These are phyloP conservation scores for Starmerella stigmatis DNA, from an alignment of 805 yeast genomes.

Conservation along the genomic window DNA sequence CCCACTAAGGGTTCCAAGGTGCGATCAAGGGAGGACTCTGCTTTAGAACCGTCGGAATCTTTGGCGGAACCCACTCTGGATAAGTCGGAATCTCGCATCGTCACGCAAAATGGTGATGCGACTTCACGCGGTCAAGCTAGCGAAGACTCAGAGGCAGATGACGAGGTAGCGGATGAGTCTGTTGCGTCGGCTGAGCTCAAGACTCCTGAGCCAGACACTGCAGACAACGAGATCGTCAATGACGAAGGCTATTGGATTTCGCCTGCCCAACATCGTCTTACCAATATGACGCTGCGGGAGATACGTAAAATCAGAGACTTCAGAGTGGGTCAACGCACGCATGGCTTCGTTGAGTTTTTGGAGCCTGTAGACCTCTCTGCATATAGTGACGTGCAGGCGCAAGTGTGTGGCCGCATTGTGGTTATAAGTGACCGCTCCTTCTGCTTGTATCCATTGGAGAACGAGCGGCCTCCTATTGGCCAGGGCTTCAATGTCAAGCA, in stretches of 20 bases:
- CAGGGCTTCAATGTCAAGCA: conserved; percentile 77
- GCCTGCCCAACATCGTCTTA: conserved; percentile 60
- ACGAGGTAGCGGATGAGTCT: background rate
- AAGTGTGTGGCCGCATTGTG: conserved; percentile 57
- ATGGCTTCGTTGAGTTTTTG: conserved; percentile 66
- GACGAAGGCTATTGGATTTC: conserved; percentile 79
- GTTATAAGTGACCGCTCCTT: conserved; percentile 50
- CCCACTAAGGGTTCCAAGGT: conserved; percentile 6
- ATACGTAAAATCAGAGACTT: conserved; percentile 54
- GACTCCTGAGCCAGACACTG: conserved; percentile 6
- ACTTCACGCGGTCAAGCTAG: too few relatives aligned
- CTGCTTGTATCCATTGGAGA: conserved; percentile 61
- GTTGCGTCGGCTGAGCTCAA: background rate
- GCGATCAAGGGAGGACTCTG: too few relatives aligned
- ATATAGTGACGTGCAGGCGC: conserved; percentile 44
- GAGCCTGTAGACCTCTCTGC: conserved; percentile 75
- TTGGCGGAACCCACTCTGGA: too few relatives aligned
- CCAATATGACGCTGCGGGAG: conserved; percentile 48
- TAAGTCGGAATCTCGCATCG: too few relatives aligned
- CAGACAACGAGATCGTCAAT: conserved; percentile 40
- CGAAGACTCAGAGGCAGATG: too few relatives aligned
- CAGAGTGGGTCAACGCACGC: conserved; percentile 66
- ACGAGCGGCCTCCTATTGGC: conserved; percentile 53
- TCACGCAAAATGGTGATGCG: too few relatives aligned
- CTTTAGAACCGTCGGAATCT: background rate